These are phyloP conservation scores for Euclidium syriacum DNA, from an alignment of 345 rosid genomes.

Conservation along the genomic window DNA sequence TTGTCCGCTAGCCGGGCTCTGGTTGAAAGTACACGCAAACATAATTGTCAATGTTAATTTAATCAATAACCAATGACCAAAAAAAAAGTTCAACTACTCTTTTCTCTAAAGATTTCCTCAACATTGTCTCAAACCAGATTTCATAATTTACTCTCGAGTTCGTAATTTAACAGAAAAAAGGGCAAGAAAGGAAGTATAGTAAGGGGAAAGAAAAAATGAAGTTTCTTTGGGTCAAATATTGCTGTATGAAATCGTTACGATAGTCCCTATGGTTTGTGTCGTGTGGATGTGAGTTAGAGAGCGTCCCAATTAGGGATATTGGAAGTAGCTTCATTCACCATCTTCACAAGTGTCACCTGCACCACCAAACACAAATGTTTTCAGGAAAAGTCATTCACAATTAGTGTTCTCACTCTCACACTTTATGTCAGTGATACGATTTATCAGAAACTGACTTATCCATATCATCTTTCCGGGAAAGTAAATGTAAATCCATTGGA, in stretches of 20 bases:
- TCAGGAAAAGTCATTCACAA: background rate
- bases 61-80: background rate
- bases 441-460: background rate
- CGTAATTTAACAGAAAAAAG: background rate
- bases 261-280: constrained; percentile 5
- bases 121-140: constrained; percentile 4
- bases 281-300: constrained; percentile 18
- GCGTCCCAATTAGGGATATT: constrained; percentile 70
- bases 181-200: background rate
- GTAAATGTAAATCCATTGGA: background rate
- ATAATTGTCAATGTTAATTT: background rate
- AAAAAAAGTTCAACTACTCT: background rate
- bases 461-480: background rate
- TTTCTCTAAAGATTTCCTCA: background rate
- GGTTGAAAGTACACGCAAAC: background rate
- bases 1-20: background rate
- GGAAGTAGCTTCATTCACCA: constrained; percentile 79
- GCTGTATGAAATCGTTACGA: background rate
- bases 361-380: background rate
- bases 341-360: constrained; percentile 81
- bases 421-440: constrained; percentile 4
- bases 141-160: constrained; percentile 14
- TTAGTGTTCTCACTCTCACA: background rate
- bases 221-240: background rate
- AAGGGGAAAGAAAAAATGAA: background rate